Conservation (phyloP, 331 rosid genomes). For the Quercus tomentella region DNA sequence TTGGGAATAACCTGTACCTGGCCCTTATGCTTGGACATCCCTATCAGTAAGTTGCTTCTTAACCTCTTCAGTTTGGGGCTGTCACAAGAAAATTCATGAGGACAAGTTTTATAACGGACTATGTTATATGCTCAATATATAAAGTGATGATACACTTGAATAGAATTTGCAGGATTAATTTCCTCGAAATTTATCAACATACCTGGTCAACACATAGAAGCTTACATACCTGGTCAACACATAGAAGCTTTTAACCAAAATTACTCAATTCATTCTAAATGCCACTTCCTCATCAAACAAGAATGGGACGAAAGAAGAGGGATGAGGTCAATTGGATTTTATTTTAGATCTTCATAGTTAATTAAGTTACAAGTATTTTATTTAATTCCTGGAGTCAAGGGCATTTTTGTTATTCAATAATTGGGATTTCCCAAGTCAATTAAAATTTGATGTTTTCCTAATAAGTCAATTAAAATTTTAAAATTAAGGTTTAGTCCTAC, state of each 20-base stretch:
- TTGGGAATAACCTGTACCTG: conserved; percentile 45
- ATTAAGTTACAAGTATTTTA: too few species aligned
- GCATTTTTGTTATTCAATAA: too few species aligned
- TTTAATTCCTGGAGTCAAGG: too few species aligned
- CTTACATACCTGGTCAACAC: neutral
- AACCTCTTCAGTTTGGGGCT: conserved; percentile 84
- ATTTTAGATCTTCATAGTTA: too few species aligned
- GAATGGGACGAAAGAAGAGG: neutral
- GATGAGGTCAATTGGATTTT: neutral
- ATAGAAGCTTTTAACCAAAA: neutral
- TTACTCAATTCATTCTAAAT: neutral
- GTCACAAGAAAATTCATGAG: conserved; percentile 31
- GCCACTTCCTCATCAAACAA: neutral
- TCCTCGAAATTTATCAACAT: neutral
- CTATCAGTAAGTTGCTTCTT: conserved; percentile 77
- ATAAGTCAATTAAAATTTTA: too few species aligned
- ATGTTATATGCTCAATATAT: neutral
- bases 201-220: neutral
- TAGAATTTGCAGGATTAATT: neutral
- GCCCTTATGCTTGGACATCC: conserved; percentile 85
- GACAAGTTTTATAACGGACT: conserved; percentile 12
- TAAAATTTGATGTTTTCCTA: too few species aligned
- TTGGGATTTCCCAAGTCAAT: too few species aligned
- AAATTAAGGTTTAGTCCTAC: too few species aligned
- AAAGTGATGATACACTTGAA: neutral